Conservation (phyloP, 2,329 filamentous ascomycete species). For the Colletotrichum sp. region DNA sequence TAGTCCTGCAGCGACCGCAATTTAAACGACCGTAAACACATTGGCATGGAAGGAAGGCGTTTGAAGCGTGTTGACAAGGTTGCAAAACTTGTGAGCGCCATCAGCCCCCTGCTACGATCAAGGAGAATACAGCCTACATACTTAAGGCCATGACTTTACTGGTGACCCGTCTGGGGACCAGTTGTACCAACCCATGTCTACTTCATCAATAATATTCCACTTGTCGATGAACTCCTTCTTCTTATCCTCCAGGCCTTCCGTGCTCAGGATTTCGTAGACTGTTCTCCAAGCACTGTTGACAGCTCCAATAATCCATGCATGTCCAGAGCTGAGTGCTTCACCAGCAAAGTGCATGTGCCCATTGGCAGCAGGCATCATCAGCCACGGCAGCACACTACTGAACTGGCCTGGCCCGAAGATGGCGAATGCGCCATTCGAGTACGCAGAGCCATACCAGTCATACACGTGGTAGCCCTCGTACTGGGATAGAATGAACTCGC, state of each 20-base stretch:
- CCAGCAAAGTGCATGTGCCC: slow-evolving; percentile 29
- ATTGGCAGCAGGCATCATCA: slow-evolving; percentile 27
- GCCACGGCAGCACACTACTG: slow-evolving; percentile 24
- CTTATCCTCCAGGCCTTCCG: slow-evolving; percentile 24
- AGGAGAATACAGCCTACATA: neutral
- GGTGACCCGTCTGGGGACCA: slow-evolving; percentile 18
- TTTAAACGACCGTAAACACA: neutral
- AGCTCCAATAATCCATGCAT: slow-evolving; percentile 30
- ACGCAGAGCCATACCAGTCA: slow-evolving; percentile 28
- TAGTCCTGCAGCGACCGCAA: neutral
- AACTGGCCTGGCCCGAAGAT: slow-evolving; percentile 28
- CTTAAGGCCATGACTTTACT: neutral
- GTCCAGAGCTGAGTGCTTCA: slow-evolving; percentile 29
- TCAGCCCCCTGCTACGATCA: neutral
- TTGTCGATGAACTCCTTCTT: slow-evolving; percentile 21
- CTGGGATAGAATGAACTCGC: slow-evolving; percentile 22
- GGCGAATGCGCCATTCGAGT: slow-evolving; percentile 28
- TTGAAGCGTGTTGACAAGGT: neutral
- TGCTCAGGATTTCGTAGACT: slow-evolving; percentile 24
- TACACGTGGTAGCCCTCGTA: slow-evolving; percentile 25
- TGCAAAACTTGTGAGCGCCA: neutral
- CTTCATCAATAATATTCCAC: slow-evolving; percentile 25
- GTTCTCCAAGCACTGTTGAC: slow-evolving; percentile 28
- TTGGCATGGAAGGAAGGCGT: neutral
- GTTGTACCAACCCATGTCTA: slow-evolving; percentile 28